These are phyloP conservation scores for Penicillium salamii DNA, from an alignment of 495 filamentous ascomycete species.

Conservation along the genomic window DNA sequence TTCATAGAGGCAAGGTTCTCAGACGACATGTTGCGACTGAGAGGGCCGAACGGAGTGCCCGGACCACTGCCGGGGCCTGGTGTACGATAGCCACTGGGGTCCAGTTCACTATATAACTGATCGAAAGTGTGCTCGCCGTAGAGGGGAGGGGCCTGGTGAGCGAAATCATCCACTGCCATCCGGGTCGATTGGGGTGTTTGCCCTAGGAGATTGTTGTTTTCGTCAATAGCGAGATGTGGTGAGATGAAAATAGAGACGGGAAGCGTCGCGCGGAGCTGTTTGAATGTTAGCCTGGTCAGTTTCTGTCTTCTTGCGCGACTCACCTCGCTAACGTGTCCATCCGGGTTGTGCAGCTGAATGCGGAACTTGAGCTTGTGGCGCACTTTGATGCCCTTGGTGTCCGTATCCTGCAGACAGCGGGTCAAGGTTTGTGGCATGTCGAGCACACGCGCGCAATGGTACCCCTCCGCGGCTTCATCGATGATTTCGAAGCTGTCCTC, in stretches of 20 bases:
- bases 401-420: constrained; percentile 81
- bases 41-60: constrained; percentile 70
- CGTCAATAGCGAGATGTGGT: constrained; percentile 79
- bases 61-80: constrained; percentile 66
- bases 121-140: constrained; percentile 88
- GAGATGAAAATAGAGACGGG: constrained; percentile 92
- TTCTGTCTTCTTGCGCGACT: constrained; percentile 4
- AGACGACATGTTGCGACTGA: constrained; percentile 71
- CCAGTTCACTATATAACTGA: constrained; percentile 82
- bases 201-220: constrained; percentile 68
- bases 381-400: constrained; percentile 78
- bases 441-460: constrained; percentile 65
- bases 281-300: constrained; percentile 8
- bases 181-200: constrained; percentile 43
- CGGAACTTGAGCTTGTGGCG: constrained; percentile 83
- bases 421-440: constrained; percentile 73
- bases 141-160: constrained; percentile 71
- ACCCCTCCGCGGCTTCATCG: constrained; percentile 75
- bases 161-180: constrained; percentile 33
- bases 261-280: constrained; percentile 74
- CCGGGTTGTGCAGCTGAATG: constrained; percentile 86
- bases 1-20: constrained; percentile 73
- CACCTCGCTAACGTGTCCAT: constrained; percentile 88
- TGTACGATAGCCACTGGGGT: constrained; percentile 72
- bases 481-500: constrained; percentile 64